These are phyloP conservation scores for Paspalum notatum DNA, from an alignment of 176 grass and related monocot species.

Conservation along the genomic window DNA sequence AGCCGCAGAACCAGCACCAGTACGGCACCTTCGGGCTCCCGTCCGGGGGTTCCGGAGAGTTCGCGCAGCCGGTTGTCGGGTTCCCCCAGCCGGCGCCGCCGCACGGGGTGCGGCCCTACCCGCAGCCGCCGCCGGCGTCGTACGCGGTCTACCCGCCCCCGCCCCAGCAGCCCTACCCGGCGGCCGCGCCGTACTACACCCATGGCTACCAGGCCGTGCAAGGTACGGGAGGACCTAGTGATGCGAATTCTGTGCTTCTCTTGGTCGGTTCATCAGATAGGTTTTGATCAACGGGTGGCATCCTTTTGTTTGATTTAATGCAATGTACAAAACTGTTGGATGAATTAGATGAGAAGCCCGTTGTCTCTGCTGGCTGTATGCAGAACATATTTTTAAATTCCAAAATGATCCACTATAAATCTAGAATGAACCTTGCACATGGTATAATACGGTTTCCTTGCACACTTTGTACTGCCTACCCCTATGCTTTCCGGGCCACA, in stretches of 20 bases:
- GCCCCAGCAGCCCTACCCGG: slow-evolving; percentile 51
- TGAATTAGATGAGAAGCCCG: neutral
- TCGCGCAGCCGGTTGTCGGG: slow-evolving; percentile 70
- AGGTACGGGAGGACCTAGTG: slow-evolving; percentile 50
- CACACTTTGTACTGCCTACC: neutral
- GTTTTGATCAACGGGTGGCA: neutral
- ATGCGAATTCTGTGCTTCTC: neutral
- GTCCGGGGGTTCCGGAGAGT: slow-evolving; percentile 34
- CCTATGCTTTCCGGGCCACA: neutral
- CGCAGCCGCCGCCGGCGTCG: slow-evolving; percentile 24
- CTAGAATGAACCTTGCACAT: neutral
- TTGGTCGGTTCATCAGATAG: neutral
- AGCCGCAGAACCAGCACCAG: slow-evolving; percentile 34
- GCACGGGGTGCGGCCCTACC: slow-evolving; percentile 38
- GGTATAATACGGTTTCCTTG: neutral
- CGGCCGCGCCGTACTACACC: slow-evolving; percentile 60
- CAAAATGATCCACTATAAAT: neutral
- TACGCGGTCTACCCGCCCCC: slow-evolving; percentile 48
- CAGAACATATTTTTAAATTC: slow-evolving; percentile 8
- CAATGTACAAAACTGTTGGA: neutral
- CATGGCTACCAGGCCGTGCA: slow-evolving; percentile 73
- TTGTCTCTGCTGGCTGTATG: neutral
- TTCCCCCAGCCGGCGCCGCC: slow-evolving; percentile 70
- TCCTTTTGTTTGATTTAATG: slow-evolving; percentile 29
- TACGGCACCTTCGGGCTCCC: slow-evolving; percentile 77